phyloP scores from a whole-genome alignment of 2,329 filamentous ascomycete genomes.

The Chaetomiaceae sp. region DNA sequence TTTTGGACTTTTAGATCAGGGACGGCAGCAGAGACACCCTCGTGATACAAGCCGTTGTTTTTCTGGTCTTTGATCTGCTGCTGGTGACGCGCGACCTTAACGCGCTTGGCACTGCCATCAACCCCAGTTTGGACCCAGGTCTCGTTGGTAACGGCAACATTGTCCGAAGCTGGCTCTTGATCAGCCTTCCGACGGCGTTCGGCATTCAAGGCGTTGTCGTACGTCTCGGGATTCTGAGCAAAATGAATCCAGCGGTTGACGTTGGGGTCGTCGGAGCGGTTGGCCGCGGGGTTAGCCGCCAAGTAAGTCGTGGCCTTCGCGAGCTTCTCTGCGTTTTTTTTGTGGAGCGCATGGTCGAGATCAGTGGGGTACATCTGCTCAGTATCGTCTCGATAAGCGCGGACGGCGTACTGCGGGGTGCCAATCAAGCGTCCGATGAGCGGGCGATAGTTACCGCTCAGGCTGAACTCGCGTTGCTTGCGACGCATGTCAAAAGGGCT shows the following conservation, averaged over 20 bases:
- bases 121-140: conserved; percentile 39
- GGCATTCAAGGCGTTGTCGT: conserved; percentile 24
- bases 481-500: conserved; percentile 85
- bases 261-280: not conserved
- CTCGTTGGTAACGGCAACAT: conserved; percentile 33
- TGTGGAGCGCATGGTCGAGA: conserved; percentile 59
- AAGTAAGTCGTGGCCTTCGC: conserved; percentile 19
- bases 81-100: conserved; percentile 34
- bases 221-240: conserved; percentile 15
- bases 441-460: conserved; percentile 86
- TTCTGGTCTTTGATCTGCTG: conserved; percentile 16
- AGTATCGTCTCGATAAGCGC: conserved; percentile 62
- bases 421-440: conserved; percentile 68
- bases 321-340: conserved; percentile 31
- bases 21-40: not conserved
- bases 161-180: conserved; percentile 25
- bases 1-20: not conserved
- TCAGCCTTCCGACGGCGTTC: conserved; percentile 30
- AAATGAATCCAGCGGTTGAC: conserved; percentile 24
- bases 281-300: conserved; percentile 21
- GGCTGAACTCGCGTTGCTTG: conserved; percentile 77
- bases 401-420: conserved; percentile 63
- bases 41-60: not conserved
- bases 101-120: conserved; percentile 39
- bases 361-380: conserved; percentile 91